Conservation (phyloP, 306 rosid species). For the Rosa multiflora region DNA sequence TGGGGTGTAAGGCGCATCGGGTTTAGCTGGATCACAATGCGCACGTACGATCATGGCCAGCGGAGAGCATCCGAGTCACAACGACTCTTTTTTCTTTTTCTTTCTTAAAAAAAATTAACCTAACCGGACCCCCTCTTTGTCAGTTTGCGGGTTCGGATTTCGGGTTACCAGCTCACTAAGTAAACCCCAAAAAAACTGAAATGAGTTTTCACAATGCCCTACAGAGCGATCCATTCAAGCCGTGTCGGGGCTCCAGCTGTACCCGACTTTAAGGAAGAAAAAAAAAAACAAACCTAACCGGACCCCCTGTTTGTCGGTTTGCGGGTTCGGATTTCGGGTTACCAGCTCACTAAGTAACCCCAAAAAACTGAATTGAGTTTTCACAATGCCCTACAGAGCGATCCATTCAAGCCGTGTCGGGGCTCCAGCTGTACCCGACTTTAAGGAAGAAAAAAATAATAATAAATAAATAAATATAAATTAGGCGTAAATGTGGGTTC, state of each 20-base stretch:
- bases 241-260: constrained; percentile 30
- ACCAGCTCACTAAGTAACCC: not conserved
- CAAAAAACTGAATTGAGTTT: not conserved
- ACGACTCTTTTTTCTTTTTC: not conserved
- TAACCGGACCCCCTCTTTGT: not conserved
- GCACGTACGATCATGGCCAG: constrained; percentile 32
- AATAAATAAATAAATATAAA: too few species aligned
- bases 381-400: not conserved
- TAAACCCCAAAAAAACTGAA: not conserved
- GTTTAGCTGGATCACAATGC: constrained; percentile 34
- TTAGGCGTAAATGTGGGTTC: too few species aligned
- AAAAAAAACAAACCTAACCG: not conserved
- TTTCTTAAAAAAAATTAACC: too few species aligned
- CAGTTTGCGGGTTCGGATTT: not conserved
- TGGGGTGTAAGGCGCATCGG: not conserved
- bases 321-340: not conserved
- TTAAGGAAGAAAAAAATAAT: not conserved
- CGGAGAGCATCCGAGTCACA: constrained; percentile 12
- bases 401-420: constrained; percentile 18
- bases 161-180: constrained; percentile 10
- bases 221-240: constrained; percentile 12
- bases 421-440: constrained; percentile 24
- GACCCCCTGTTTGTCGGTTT: constrained; percentile 6
- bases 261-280: not conserved
- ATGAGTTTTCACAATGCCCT: not conserved